phyloP scores from a whole-genome alignment of 2,329 filamentous ascomycete genomes.

The Blumeria graminis region DNA sequence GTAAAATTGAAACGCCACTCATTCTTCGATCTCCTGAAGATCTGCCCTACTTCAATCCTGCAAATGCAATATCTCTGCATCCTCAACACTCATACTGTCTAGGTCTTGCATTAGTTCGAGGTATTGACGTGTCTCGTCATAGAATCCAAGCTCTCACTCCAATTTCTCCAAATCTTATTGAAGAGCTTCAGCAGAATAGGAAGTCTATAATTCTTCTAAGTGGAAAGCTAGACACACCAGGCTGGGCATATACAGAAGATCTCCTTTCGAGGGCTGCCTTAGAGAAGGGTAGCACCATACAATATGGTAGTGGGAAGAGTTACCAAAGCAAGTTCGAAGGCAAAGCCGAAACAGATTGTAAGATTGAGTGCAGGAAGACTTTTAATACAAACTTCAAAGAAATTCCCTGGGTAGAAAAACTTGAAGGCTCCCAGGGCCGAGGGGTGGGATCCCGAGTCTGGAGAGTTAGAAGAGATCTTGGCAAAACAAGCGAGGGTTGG shows the following conservation, averaged over 20 bases:
- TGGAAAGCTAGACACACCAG: conserved; percentile 42
- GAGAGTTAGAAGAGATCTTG: conserved; percentile 39
- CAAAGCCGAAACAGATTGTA: not conserved
- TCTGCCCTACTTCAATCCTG: conserved; percentile 37
- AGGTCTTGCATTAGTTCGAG: conserved; percentile 44
- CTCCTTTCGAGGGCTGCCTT: conserved; percentile 18
- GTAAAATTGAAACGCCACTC: conserved; percentile 3
- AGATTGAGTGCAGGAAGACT: conserved; percentile 1
- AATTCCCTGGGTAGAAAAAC: conserved; percentile 34
- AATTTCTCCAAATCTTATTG: conserved; percentile 19
- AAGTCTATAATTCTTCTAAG: conserved; percentile 36
- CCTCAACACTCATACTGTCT: conserved; percentile 33
- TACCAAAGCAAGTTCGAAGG: not conserved
- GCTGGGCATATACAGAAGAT: conserved; percentile 46
- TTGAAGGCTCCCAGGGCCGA: conserved; percentile 29
- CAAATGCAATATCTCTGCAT: conserved; percentile 28
- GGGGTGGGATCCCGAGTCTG: conserved; percentile 34
- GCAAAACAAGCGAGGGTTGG: conserved; percentile 14
- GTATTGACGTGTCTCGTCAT: conserved; percentile 30
- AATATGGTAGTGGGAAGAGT: not conserved
- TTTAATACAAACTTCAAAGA: conserved; percentile 10
- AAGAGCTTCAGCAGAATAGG: conserved; percentile 18
- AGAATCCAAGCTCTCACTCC: conserved; percentile 43
- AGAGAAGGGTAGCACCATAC: conserved; percentile 10
- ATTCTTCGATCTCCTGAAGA: conserved; percentile 23